Evolutionary conservation across 805 yeast genomes (phyloP).

Genomic region (Candida easanensis): DNA sequence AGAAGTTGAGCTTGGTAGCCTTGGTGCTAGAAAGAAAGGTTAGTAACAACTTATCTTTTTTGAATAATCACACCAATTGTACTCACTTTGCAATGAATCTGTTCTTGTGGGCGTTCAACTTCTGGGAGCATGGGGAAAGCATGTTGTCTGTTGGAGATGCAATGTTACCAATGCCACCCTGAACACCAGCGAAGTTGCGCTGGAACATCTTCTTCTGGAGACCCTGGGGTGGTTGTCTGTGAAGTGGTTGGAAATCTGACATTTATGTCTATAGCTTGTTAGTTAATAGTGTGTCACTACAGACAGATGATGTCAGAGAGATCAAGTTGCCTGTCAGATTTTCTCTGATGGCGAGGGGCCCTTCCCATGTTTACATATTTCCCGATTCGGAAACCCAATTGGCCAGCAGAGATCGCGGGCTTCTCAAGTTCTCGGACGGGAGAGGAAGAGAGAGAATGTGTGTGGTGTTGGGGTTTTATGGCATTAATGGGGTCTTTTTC

Average conservation of each 20-base stretch:
- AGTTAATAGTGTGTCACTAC: not conserved
- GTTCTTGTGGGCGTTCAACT: constrained; percentile 47
- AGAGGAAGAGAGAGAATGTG: no score
- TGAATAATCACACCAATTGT: no score
- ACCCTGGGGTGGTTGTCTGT: constrained; percentile 20
- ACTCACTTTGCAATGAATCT: constrained; percentile 37
- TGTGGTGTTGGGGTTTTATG: no score
- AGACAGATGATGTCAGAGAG: not conserved
- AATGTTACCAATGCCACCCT: constrained; percentile 6
- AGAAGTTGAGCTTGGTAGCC: constrained; percentile 14
- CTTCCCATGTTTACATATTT: constrained; percentile 18
- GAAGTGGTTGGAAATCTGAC: constrained; percentile 31
- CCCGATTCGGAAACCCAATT: constrained; percentile 15
- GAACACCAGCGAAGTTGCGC: constrained; percentile 15
- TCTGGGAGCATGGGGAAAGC: constrained; percentile 58
- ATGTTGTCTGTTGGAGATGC: constrained; percentile 56
- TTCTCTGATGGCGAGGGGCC: no score
- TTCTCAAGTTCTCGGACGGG: no score
- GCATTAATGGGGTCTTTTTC: no score
- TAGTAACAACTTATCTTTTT: not conserved
- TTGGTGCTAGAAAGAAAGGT: constrained; percentile 5
- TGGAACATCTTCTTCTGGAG: constrained; percentile 25
- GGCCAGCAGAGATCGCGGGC: not conserved
- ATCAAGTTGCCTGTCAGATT: not conserved
- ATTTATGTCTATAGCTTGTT: not conserved